Conservation (phyloP, 2,329 filamentous ascomycete genomes). For the Phoma sp. region DNA sequence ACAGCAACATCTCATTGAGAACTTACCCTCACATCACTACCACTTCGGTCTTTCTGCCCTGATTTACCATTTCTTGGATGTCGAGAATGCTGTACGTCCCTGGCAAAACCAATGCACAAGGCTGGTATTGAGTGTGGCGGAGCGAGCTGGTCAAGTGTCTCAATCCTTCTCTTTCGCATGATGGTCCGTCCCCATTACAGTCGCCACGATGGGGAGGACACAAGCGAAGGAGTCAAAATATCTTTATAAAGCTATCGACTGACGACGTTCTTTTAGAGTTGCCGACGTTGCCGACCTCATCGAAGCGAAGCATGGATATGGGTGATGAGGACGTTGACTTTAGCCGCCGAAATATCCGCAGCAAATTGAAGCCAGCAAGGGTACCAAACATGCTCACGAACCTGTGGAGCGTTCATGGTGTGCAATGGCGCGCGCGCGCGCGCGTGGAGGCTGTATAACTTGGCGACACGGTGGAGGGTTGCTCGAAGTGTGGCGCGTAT, state of each 20-base stretch:
- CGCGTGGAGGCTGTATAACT: not conserved
- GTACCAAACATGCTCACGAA: not conserved
- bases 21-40: not conserved
- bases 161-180: not conserved
- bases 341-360: constrained; percentile 6
- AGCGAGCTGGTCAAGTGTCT: too few relatives aligned
- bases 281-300: constrained; percentile 11
- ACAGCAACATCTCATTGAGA: not conserved
- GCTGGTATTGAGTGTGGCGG: too few relatives aligned
- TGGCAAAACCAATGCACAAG: too few relatives aligned
- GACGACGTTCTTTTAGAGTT: constrained; percentile 18
- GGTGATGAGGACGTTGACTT: constrained; percentile 3
- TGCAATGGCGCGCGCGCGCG: not conserved
- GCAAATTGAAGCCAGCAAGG: not conserved
- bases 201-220: not conserved
- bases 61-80: too few relatives aligned
- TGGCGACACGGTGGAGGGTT: not conserved
- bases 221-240: not conserved
- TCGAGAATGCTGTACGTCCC: too few relatives aligned
- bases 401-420: not conserved
- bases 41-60: not conserved
- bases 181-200: too few relatives aligned
- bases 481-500: not conserved
- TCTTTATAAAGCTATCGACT: not conserved
- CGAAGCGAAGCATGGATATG: constrained; percentile 3